Conservation (phyloP, 2,329 filamentous ascomycete genomes). For the Magnaporthiopsis poae region DNA sequence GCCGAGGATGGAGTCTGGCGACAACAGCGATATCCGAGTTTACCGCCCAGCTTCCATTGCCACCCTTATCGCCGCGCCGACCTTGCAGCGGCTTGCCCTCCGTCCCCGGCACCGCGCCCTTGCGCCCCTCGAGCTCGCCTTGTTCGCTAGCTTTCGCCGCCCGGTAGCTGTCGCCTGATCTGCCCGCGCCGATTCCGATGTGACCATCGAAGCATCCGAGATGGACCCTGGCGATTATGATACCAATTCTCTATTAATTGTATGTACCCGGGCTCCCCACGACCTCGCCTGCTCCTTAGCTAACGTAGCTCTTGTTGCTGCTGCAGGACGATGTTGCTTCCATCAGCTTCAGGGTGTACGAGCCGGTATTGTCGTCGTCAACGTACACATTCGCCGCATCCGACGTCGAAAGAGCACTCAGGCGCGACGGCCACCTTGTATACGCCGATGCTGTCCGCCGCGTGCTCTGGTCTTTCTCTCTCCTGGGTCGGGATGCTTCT, state of each 20-base stretch:
- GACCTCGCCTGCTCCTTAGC: not conserved
- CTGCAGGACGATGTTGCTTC: conserved; percentile 46
- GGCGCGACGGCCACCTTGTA: conserved; percentile 43
- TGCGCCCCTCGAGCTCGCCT: not conserved
- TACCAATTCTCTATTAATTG: conserved; percentile 51
- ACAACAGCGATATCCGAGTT: not conserved
- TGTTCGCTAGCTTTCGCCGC: not conserved
- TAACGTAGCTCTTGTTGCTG: not conserved
- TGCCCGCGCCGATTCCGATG: conserved; percentile 6
- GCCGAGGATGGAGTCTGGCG: conserved; percentile 7
- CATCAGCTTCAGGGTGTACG: conserved; percentile 34
- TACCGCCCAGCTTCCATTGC: not conserved
- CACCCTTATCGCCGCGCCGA: conserved; percentile 3
- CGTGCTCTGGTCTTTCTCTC: conserved; percentile 46
- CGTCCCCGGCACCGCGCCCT: not conserved
- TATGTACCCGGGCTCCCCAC: conserved; percentile 24
- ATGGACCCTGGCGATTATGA: conserved; percentile 57
- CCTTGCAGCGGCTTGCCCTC: not conserved
- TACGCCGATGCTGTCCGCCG: conserved; percentile 41
- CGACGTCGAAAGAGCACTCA: conserved; percentile 41
- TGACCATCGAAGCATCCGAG: conserved; percentile 25
- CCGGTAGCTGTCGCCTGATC: not conserved
- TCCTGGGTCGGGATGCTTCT: conserved; percentile 32
- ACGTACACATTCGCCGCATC: conserved; percentile 35
- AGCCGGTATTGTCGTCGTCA: conserved; percentile 20